Evolutionary conservation across 78 protist species (phyloP), one percentile per base, ranked within the genome.

Genomic region (Dictyostelium firmibasis): DNA sequence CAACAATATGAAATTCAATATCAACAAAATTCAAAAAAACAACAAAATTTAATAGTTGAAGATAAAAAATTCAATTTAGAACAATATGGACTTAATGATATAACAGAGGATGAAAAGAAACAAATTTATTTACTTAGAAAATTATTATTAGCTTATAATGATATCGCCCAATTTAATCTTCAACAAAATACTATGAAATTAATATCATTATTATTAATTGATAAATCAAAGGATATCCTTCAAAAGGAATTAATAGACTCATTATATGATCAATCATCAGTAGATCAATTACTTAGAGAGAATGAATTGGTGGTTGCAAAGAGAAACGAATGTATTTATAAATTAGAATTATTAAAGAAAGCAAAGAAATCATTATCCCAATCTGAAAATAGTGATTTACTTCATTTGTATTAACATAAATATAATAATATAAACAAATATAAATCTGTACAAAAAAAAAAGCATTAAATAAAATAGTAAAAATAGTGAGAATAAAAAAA

Each of bases 181-280:
- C 85, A 78, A 64, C 98, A 98, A 75, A 84, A 76, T 23, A 97
- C 97, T 4, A 99, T 99, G 72, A 98, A 98, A 92, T 36, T 93
- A 67, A 96, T 98, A 69, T 96, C 97, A 92, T 92, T 79, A 47
- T 69, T 91, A 91, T 91, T 99, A 41, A 82, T 60, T 98, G 92
- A 97, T 79, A 14, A 77, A 81, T 50, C 95, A 33, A 97, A 96
- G 53, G 97, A 95, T 38, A 18, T 18, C 7, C 31, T 98, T 36
- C 96, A 97, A 43, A 81, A 76, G 50, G 97, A 91, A 31, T 96
- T 98, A 25, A 44, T 96, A n/a, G 50, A 72, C 7, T 44, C 38
- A 9, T 83, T 98, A 13, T 98, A 97, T 88, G 86, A 94, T 33
- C 97, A 96, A 29, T 81, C 96, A 23, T 20, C 86, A 78, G 92